A percentile compares a stretch with the other conserved stretches of the same genome.
These are phyloP conservation scores for Citrus unshiu DNA, from an alignment of 345 rosid genomes.

Conservation along the genomic window DNA sequence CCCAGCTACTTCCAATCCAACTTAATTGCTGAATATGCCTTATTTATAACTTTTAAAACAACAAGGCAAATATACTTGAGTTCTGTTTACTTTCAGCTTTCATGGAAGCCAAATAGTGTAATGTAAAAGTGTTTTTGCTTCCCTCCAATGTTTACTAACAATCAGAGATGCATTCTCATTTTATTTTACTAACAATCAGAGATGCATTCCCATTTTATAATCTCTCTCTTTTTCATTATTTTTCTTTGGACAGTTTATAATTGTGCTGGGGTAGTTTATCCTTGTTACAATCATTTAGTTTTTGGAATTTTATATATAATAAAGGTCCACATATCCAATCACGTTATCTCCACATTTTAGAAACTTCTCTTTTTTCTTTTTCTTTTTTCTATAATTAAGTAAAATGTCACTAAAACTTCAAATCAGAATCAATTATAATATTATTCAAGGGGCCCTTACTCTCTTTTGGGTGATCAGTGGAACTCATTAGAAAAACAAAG, in stretches of 20 bases:
- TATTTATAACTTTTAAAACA: not conserved
- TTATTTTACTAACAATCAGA: not conserved
- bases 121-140: not conserved
- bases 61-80: not conserved
- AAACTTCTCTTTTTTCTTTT: not conserved
- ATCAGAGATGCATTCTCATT: not conserved
- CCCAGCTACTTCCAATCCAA: not conserved
- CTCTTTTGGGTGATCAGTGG: slow-evolving; percentile 14
- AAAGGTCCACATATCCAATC: slow-evolving; percentile 34
- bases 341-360: slow-evolving; percentile 17
- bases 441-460: slow-evolving; percentile 6
- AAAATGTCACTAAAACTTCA: slow-evolving; percentile 6
- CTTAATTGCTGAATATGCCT: not conserved
- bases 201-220: not conserved
- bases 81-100: not conserved
- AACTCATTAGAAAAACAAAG: slow-evolving; percentile 10
- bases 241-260: not conserved
- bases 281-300: slow-evolving; percentile 26
- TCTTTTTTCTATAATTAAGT: not conserved
- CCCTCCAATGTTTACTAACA: not conserved
- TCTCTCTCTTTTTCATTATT: not conserved
- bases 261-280: slow-evolving; percentile 19
- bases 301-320: slow-evolving; percentile 18
- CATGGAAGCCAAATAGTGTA: not conserved
- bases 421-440: slow-evolving; percentile 15